A percentile compares a stretch with the other conserved stretches of the same genome.
Evolutionary conservation across 768 basidiomycete species (phyloP).

Genomic region (Panus rudis): DNA sequence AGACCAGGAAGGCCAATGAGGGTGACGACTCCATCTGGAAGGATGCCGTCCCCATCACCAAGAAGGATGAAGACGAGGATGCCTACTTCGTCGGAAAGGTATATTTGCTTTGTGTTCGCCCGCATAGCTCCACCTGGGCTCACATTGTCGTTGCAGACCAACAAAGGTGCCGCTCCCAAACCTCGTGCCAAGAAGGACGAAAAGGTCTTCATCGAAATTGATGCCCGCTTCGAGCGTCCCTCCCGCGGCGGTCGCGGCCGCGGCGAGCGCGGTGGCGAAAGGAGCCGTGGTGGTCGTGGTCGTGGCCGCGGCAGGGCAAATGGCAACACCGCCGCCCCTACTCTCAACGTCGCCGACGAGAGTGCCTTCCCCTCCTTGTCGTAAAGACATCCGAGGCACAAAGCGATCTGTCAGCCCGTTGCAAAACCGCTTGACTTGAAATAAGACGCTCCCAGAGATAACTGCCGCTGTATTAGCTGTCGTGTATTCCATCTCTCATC

Average conservation of each 20-base stretch:
- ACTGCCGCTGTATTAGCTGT: not conserved
- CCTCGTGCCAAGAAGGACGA: constrained; percentile 75
- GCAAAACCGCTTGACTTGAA: constrained; percentile 8
- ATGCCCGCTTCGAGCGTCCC: constrained; percentile 82
- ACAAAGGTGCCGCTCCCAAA: constrained; percentile 56
- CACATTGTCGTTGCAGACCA: constrained; percentile 39
- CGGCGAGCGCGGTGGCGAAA: constrained; percentile 35
- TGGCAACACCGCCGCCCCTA: constrained; percentile 26
- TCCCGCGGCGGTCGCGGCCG: constrained; percentile 54
- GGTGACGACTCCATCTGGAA: constrained; percentile 69
- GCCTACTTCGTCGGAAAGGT: constrained; percentile 92
- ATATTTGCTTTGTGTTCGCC: constrained; percentile 12
- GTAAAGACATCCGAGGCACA: constrained; percentile 16
- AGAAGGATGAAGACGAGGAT: constrained; percentile 59
- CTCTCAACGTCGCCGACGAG: constrained; percentile 75
- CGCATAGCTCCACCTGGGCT: not conserved
- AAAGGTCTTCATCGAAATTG: constrained; percentile 89
- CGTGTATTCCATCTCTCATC: not conserved
- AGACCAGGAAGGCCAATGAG: constrained; percentile 72
- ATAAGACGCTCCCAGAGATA: too few relatives aligned
- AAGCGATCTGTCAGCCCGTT: constrained; percentile 2
- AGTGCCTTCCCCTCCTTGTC: constrained; percentile 86
- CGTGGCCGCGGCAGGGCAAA: constrained; percentile 37
- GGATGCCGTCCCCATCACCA: constrained; percentile 54
- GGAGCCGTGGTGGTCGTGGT: constrained; percentile 36